Evolutionary conservation across 1,284 basidiomycete genomes (phyloP), one percentile per base, ranked within the genome.

Genomic region (Malassezia sp.): DNA sequence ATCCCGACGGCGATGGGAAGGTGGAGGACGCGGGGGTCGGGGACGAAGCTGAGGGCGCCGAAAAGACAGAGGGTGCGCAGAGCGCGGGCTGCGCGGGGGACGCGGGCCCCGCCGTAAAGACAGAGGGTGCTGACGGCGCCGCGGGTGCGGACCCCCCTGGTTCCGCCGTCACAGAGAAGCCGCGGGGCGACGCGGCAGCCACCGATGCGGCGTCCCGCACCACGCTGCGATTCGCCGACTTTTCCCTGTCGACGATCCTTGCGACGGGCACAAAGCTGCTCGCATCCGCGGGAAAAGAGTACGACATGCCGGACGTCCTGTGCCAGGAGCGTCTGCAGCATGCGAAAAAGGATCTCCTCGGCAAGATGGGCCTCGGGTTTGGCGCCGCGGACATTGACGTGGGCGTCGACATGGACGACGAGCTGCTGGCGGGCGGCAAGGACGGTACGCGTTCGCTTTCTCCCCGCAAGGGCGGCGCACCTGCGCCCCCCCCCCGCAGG

Each of bases 261-360:
- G 72, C 78, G 23, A 81, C 80, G 43, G 83, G 83, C 21, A 82
- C 79, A 30, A 77, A 84, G 12, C 77, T 90, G 1, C 75, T 90
- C 1, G 82, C 85, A 0, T 89, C 85, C 0, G 85, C 85, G 0
- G 86, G 87, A 2, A 86, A 84, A 59, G 86, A 90, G 70, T 90
- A 86, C 58, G 61, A 67, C 37, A 52, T 63, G 23, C 58, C 66
- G n/a, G 58, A 60, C 22, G 50, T 60, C 14, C 50, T 52, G 1
- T 53, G 63, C 20, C 63, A 62, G 2, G 69, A 68, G 82, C 85
- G 68, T 79, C 84, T 38, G 82, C 86, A 82, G 77, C 79, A 38
- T 76, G 85, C 22, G 75, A 89, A 26, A 83, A 85, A 28, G 77
- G 88, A 78, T 80, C 42, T 80, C 74, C 18, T 76, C 74, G 38